Base-by-base conservation (phyloP, 2,329 filamentous ascomycete genomes). In the Zarea fungicola region DNA sequence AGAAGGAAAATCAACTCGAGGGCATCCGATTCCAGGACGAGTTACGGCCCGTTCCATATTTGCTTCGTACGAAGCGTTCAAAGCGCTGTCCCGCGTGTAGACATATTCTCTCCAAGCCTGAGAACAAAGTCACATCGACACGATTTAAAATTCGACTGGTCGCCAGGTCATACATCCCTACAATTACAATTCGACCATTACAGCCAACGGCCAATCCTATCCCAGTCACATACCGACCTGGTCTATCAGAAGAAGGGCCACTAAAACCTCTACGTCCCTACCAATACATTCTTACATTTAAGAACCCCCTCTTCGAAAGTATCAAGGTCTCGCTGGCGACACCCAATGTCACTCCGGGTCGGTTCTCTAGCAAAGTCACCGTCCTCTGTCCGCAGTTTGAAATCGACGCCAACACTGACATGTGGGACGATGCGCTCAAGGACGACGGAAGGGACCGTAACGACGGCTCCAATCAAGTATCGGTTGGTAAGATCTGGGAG, bases 401-500 rank as follows among this genome's bases (percentile, higher is more conserved):
- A 42, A 85, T 99, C 37, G 92, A 91, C 54, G 89, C 92, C 51
- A 96, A 96, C 65, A 93, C 89, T n/a, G 79, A 82, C 56, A 78
- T 81, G 65, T 95, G 67, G 86, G 92, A 97, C 59, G 93, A 97
- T 62, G 92, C 91, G 0, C 75, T 96, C 10, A 82, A 83, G 62
- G 80, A 77, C 53, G 68, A 72, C 25, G 62, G 56, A 22, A 53
- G 49, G 51, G 65, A 68, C 62, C 64, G 63, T n/a, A 63, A 63
- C 59, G 71, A 69, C 60, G 70, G 65, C 52, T 57, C 69, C 59
- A 62, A 71, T 43, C 78, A 81, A 42, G 81, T 87, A 14, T 90
- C 95, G 65, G 88, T 88, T 0, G 93, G 92, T 45, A 97, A 97
- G 68, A 84, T 97, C n/a, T 99, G 89, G 87, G 91, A 96, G 55